Evolutionary conservation across 2,329 filamentous ascomycete species (phyloP).

Genomic region (Dactylella cylindrospora): DNA sequence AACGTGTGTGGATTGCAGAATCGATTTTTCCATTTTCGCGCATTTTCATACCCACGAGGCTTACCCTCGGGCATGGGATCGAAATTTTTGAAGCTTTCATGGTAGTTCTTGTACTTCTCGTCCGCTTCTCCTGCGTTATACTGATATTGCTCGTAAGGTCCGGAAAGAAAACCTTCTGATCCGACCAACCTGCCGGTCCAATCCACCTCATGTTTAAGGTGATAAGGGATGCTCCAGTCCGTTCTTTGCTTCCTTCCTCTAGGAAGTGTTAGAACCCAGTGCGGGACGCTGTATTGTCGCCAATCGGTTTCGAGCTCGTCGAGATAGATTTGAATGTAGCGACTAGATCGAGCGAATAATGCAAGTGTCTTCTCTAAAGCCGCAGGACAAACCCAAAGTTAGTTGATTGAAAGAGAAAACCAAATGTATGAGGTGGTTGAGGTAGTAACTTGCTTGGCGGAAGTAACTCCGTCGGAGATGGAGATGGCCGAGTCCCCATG

Average conservation of each 20-base stretch:
- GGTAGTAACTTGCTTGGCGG: too few species aligned
- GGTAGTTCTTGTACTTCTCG: slow-evolving; percentile 17
- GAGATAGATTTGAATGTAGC: slow-evolving; percentile 36
- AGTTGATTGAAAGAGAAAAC: too few species aligned
- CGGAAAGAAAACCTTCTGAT: slow-evolving; percentile 26
- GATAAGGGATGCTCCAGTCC: slow-evolving; percentile 23
- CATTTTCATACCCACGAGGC: slow-evolving; percentile 15
- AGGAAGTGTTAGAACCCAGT: slow-evolving; percentile 37
- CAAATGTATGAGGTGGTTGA: too few species aligned
- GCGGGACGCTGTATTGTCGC: slow-evolving; percentile 36
- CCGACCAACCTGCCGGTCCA: slow-evolving; percentile 36
- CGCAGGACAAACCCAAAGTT: too few species aligned
- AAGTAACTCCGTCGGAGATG: too few species aligned
- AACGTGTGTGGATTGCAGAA: slow-evolving; percentile 41
- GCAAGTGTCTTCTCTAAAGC: slow-evolving; percentile 29
- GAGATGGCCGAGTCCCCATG: too few species aligned
- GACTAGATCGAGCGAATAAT: slow-evolving; percentile 28
- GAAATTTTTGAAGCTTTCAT: slow-evolving; percentile 32
- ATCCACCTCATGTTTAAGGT: slow-evolving; percentile 27
- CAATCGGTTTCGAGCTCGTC: slow-evolving; percentile 40
- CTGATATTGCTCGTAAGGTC: slow-evolving; percentile 40
- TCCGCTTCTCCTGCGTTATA: slow-evolving; percentile 14
- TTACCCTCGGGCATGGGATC: slow-evolving; percentile 33
- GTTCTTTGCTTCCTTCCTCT: slow-evolving; percentile 34
- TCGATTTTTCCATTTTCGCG: slow-evolving; percentile 34